Conservation (phyloP, 2,329 filamentous ascomycete species). For the Verticillium albo-atrum region DNA sequence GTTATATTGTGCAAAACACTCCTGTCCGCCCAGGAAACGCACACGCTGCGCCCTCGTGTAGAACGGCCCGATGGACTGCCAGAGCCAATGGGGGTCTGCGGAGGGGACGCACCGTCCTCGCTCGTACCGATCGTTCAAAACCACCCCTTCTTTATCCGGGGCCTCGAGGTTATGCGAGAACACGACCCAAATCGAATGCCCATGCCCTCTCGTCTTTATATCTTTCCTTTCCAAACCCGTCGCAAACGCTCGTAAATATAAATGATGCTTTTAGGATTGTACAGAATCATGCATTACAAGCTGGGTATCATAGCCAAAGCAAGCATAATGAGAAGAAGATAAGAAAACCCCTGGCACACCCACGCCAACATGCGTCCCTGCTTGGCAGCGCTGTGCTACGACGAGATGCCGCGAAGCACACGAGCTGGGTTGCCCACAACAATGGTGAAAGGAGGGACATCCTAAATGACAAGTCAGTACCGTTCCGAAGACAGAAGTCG, state of each 20-base stretch:
- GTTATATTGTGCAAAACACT: neutral
- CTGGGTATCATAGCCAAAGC: conserved; percentile 12
- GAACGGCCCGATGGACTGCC: neutral
- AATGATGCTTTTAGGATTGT: neutral
- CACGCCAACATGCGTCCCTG: no score
- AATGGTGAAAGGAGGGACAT: conserved; percentile 65
- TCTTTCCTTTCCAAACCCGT: neutral
- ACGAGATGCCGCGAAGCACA: conserved; percentile 39
- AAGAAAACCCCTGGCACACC: neutral
- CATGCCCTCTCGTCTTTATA: neutral
- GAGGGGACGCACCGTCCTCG: neutral
- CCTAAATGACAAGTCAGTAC: conserved; percentile 23
- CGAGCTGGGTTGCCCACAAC: conserved; percentile 67
- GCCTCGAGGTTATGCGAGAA: no score
- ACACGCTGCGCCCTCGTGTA: neutral
- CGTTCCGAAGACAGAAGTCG: neutral
- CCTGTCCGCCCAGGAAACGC: neutral
- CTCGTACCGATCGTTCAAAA: neutral
- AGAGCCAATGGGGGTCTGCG: neutral
- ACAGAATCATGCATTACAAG: conserved; percentile 2
- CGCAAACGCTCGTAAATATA: neutral
- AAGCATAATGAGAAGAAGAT: neutral
- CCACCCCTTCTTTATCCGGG: no score
- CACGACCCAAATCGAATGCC: no score
- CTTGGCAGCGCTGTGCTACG: neutral